Base-by-base conservation (phyloP, 2,329 filamentous ascomycete genomes). In the Pyrenophora teres region DNA sequence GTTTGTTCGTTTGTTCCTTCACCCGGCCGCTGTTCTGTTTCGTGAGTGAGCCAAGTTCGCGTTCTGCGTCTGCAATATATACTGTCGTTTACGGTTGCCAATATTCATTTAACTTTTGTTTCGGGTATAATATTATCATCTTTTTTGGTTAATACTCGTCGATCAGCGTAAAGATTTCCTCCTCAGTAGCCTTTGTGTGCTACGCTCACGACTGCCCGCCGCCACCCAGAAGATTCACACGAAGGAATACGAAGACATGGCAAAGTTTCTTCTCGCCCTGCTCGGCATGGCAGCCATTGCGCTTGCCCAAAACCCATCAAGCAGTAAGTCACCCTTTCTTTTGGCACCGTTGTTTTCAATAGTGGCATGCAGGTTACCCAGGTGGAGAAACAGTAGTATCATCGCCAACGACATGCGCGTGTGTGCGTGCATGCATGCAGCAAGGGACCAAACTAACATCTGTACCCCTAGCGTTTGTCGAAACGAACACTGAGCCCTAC, bases 401-500 rank as follows among this genome's bases (percentile, higher is more conserved):
- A 12, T 30, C 10, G 7, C 9, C 9, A 10, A 30, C 27, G 27
- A 12, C 9, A 9, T 30, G 6, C 25, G 9, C 9, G 25, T 6
- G 25, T 10, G 25, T 6, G 15, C 6, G 25, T 27, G 6, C 25
- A 8, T 30, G 27, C 27, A 46, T 23, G 27, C 44, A 46, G 21
- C 35, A 32, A 31, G 25, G n/a, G 15, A 23, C 16, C 15, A 33
- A 33, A 33, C 40, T 46, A 40, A 47, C 25, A 35, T 2, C 42
- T 18, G 3, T 3, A 13, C 10, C 21, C 13, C 18, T 30, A 66
- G 63, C 64, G 2, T 30, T 52, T 19, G 63, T 64, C 50, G 46
- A 67, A 36, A 61, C 55, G 12, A 50, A 58, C 13, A 62, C 59
- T 2, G 56, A 59, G 25, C 38, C 49, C 18, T 51, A 52, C 56